Evolutionary conservation across 2,329 filamentous ascomycete species (phyloP).

Genomic region (Orbilia quercus): DNA sequence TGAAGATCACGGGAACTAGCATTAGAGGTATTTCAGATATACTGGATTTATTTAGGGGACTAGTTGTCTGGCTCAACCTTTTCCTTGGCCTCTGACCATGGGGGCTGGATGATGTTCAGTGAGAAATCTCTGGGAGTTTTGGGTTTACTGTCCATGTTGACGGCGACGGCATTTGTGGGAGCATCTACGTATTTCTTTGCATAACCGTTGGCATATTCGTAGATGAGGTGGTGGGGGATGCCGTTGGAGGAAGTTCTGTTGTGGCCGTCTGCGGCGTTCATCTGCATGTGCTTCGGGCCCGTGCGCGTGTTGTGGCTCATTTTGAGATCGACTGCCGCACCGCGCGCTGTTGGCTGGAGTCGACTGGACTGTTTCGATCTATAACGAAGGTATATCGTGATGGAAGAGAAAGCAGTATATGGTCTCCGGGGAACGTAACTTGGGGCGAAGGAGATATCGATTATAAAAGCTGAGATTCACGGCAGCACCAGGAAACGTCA

Average conservation of each 20-base stretch:
- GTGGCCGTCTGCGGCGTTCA: constrained; percentile 22
- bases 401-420: too few relatives aligned
- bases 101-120: constrained; percentile 38
- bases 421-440: too few relatives aligned
- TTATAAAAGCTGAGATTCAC: too few relatives aligned
- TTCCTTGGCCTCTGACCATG: constrained; percentile 60
- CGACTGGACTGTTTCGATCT: too few relatives aligned
- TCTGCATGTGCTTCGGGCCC: constrained; percentile 2
- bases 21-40: too few relatives aligned
- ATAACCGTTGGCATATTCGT: constrained; percentile 32
- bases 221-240: constrained; percentile 48
- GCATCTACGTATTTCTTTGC: not conserved
- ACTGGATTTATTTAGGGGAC: not conserved
- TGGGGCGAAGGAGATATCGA: too few relatives aligned
- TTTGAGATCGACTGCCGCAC: not conserved
- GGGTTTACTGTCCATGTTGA: constrained; percentile 14
- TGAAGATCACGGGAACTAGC: constrained; percentile 44
- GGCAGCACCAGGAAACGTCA: too few relatives aligned
- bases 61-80: constrained; percentile 60
- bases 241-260: constrained; percentile 46
- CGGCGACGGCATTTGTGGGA: not conserved
- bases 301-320: constrained; percentile 9
- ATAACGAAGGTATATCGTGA: too few relatives aligned
- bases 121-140: constrained; percentile 45
- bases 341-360: not conserved